Evolutionary conservation across 495 filamentous ascomycete genomes (phyloP).

Genomic region (Durotheca rogersii): DNA sequence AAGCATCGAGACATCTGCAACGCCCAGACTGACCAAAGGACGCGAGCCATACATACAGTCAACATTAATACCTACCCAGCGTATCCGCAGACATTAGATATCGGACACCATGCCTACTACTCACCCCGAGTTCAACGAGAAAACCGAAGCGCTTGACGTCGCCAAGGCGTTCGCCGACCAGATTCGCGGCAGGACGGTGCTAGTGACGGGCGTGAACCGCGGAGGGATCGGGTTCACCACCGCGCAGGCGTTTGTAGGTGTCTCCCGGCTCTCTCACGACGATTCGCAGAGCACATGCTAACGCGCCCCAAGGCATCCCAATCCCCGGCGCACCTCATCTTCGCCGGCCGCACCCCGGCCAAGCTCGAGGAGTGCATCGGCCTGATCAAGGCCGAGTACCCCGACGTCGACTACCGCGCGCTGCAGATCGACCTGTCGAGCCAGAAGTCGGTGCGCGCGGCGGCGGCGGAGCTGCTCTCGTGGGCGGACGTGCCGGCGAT

Average conservation of each 20-base stretch:
- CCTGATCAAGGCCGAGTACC: constrained; percentile 38
- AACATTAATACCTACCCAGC: not conserved
- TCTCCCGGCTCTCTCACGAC: not conserved
- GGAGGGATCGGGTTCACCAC: constrained; percentile 46
- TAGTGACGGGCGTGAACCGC: constrained; percentile 47
- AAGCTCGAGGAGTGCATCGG: constrained; percentile 44
- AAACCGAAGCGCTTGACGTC: constrained; percentile 45
- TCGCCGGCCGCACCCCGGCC: constrained; percentile 41
- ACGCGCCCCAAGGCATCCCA: constrained; percentile 39
- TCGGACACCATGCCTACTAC: constrained; percentile 37
- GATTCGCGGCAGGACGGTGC: constrained; percentile 43
- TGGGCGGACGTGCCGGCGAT: constrained; percentile 42
- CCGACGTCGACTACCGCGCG: constrained; percentile 40
- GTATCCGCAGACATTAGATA: too few species aligned
- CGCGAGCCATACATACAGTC: too few species aligned
- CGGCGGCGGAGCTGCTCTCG: constrained; percentile 41
- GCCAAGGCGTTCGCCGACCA: constrained; percentile 39
- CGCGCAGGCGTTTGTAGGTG: constrained; percentile 45
- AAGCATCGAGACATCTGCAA: too few species aligned
- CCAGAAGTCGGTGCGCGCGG: constrained; percentile 45
- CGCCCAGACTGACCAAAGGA: too few species aligned
- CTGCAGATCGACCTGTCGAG: constrained; percentile 48
- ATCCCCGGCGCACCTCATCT: constrained; percentile 44
- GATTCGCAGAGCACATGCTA: not conserved
- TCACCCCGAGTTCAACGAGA: constrained; percentile 39